Evolutionary conservation across 2,329 filamentous ascomycete species (phyloP).

Genomic region (Trichothecium sympodiale): DNA sequence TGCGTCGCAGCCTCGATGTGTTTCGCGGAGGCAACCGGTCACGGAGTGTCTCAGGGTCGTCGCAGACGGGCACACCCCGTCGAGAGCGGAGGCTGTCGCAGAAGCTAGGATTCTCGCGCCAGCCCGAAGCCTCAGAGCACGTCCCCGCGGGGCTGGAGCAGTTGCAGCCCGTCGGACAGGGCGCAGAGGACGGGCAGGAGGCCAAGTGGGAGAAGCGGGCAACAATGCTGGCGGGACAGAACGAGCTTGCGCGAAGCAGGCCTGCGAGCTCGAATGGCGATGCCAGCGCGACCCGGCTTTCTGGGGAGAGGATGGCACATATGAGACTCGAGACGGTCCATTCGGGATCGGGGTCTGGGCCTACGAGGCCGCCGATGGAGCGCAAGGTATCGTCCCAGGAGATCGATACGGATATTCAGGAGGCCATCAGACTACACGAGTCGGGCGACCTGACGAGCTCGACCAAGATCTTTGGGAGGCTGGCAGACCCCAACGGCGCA

Average conservation of each 20-base stretch:
- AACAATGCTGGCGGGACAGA: conserved; percentile 68
- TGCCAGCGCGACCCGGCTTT: background rate
- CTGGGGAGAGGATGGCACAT: conserved; percentile 13
- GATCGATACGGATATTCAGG: conserved; percentile 68
- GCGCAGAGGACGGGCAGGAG: conserved; percentile 40
- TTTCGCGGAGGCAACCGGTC: conserved; percentile 31
- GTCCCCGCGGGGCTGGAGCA: conserved; percentile 72
- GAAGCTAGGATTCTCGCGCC: conserved; percentile 55
- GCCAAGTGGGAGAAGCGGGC: conserved; percentile 87
- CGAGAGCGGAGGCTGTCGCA: conserved; percentile 46
- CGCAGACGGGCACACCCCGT: conserved; percentile 11
- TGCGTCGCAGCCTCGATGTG: conserved; percentile 34
- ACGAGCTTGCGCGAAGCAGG: conserved; percentile 33
- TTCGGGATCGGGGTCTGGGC: background rate
- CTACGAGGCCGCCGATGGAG: conserved; percentile 5
- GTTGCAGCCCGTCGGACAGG: conserved; percentile 35
- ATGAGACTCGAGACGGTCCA: conserved; percentile 12
- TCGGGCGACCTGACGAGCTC: conserved; percentile 66
- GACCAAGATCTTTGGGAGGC: conserved; percentile 71
- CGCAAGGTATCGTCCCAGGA: conserved; percentile 32
- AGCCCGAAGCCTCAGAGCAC: conserved; percentile 53
- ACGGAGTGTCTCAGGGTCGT: conserved; percentile 36
- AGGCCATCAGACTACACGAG: conserved; percentile 92
- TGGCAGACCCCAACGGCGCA: conserved; percentile 73
- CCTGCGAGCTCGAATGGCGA: background rate